Percentiles rank a stretch among this genome's conserved stretches.
phyloP scores from a whole-genome alignment of 2,329 filamentous ascomycete genomes.

The Aureobasidium sp. region DNA sequence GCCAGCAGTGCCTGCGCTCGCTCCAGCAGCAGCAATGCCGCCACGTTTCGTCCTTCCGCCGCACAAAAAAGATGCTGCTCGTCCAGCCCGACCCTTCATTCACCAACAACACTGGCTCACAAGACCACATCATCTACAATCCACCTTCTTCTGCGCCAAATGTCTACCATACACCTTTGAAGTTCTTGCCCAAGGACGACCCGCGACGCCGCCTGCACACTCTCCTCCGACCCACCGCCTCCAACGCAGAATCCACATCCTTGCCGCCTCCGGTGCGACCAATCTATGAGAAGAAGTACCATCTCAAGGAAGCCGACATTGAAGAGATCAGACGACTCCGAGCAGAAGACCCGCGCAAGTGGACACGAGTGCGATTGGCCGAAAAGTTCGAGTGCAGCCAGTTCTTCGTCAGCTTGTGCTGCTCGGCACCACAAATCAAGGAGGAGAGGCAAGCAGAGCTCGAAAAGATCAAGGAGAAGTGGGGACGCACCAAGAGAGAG shows the following conservation, averaged over 20 bases:
- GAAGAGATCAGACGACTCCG: slow-evolving; percentile 53
- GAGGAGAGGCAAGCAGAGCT: slow-evolving; percentile 39
- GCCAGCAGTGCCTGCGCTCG: slow-evolving; percentile 7
- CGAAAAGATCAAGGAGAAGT: slow-evolving; percentile 50
- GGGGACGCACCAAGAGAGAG: slow-evolving; percentile 53
- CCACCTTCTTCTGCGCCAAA: slow-evolving; percentile 58
- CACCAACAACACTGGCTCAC: slow-evolving; percentile 24
- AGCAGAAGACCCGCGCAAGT: slow-evolving; percentile 48
- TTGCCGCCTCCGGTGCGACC: slow-evolving; percentile 42
- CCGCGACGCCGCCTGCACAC: slow-evolving; percentile 43
- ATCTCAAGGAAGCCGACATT: slow-evolving; percentile 51
- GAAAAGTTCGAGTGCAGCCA: slow-evolving; percentile 57
- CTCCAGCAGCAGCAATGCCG: slow-evolving; percentile 28
- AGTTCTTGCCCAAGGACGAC: slow-evolving; percentile 57
- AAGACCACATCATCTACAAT: slow-evolving; percentile 57
- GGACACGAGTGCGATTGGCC: slow-evolving; percentile 54
- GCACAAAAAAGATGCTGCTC: slow-evolving; percentile 41
- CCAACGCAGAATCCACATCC: slow-evolving; percentile 22
- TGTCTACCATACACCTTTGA: slow-evolving; percentile 57
- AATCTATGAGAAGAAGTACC: slow-evolving; percentile 53
- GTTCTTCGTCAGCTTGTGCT: slow-evolving; percentile 56
- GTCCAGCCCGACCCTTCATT: slow-evolving; percentile 41
- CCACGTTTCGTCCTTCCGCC: slow-evolving; percentile 39
- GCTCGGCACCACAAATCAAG: slow-evolving; percentile 43
- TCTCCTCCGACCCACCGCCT: slow-evolving; percentile 20